A percentile compares a stretch with the other conserved stretches of the same genome.
These are phyloP conservation scores for Ramichloridium luteum DNA, from an alignment of 2,329 filamentous ascomycete genomes.

Conservation along the genomic window DNA sequence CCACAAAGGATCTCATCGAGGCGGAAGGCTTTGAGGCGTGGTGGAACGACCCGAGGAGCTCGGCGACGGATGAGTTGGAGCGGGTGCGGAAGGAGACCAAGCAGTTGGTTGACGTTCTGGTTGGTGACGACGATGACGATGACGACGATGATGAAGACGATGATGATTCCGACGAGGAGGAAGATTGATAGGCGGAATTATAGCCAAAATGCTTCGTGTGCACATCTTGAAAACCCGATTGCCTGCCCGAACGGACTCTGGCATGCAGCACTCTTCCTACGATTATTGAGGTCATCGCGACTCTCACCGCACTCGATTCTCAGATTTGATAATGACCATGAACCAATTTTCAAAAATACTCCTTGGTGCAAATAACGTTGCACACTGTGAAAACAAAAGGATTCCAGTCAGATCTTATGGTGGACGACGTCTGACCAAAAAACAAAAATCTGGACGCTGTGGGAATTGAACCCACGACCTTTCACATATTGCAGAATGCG, in stretches of 20 bases:
- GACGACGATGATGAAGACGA: conserved; percentile 44
- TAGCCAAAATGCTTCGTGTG: conserved; percentile 1
- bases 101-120: conserved; percentile 65
- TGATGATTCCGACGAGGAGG: conserved; percentile 18
- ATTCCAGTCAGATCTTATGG: too few species aligned
- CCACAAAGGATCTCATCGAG: conserved; percentile 71
- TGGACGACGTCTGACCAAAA: too few species aligned
- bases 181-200: conserved; percentile 7
- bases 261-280: too few species aligned
- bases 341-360: too few species aligned
- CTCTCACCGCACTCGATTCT: too few species aligned
- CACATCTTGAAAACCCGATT: too few species aligned
- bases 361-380: too few species aligned
- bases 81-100: conserved; percentile 61
- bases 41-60: conserved; percentile 68
- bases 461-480: conserved; percentile 1
- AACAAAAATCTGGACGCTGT: neutral
- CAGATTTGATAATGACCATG: too few species aligned
- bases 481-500: conserved; percentile 1
- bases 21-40: conserved; percentile 80
- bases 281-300: too few species aligned
- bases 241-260: too few species aligned
- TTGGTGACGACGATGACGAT: conserved; percentile 60
- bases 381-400: too few species aligned
- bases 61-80: conserved; percentile 54